Percentiles rank a stretch among this genome's conserved stretches.
Evolutionary conservation across 2,329 filamentous ascomycete genomes (phyloP).

Genomic region (Monosporascus ibericus): DNA sequence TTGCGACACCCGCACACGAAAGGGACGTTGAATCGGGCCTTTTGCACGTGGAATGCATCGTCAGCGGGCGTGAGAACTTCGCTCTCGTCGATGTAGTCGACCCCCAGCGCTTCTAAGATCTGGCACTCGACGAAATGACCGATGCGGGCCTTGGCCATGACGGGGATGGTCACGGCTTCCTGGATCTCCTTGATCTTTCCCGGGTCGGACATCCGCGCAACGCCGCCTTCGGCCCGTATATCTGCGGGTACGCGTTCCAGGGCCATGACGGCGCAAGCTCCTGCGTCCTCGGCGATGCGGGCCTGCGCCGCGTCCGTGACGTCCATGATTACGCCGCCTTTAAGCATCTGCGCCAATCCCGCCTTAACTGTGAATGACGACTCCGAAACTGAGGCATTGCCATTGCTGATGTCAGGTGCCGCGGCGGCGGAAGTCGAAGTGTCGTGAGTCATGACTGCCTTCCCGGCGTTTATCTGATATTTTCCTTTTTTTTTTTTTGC

Average conservation of each 20-base stretch:
- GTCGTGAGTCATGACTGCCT: constrained; percentile 17
- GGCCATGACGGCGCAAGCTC: constrained; percentile 95
- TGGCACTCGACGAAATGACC: constrained; percentile 98
- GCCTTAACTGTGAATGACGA: constrained; percentile 83
- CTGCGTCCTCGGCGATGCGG: constrained; percentile 94
- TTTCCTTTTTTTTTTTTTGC: neutral
- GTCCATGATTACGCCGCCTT: constrained; percentile 99
- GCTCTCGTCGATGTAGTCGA: constrained; percentile 98
- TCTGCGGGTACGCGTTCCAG: constrained; percentile 96
- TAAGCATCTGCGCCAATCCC: constrained; percentile 94
- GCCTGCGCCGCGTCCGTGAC: constrained; percentile 91
- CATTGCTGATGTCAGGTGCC: constrained; percentile 8
- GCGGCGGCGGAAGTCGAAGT: constrained; percentile 9
- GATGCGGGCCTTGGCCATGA: constrained; percentile 98
- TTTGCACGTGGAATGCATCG: constrained; percentile 84
- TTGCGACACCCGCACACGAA: constrained; percentile 97
- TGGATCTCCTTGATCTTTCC: constrained; percentile 94
- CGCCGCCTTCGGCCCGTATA: constrained; percentile 86
- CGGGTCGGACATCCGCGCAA: constrained; percentile 95
- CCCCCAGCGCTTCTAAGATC: constrained; percentile 90
- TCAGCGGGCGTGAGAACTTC: constrained; percentile 97
- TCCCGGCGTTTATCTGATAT: too few species aligned
- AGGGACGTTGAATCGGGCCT: constrained; percentile 72
- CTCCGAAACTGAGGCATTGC: constrained; percentile 30
- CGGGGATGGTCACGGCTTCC: constrained; percentile 88